These are phyloP conservation scores for Adansonia grandidieri DNA, from an alignment of 441 rosid species.

Conservation along the genomic window DNA sequence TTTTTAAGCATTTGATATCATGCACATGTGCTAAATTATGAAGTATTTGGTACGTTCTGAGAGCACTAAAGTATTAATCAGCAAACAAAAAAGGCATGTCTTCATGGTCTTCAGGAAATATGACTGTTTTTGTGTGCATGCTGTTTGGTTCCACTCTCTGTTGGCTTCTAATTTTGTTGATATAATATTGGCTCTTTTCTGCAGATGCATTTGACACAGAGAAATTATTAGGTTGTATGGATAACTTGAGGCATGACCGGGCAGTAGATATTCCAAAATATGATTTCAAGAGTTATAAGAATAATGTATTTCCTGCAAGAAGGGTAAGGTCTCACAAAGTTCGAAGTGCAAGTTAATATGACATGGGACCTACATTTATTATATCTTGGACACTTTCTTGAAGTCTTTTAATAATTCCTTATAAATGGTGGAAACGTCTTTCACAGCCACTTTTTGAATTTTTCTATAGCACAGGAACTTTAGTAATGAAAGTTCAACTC, in stretches of 20 bases:
- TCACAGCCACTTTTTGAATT: background rate
- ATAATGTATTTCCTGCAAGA: constrained; percentile 71
- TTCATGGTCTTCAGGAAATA: constrained; percentile 9
- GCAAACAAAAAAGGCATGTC: background rate
- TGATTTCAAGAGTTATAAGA: constrained; percentile 92
- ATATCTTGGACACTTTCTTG: background rate
- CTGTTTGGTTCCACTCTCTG: constrained; percentile 22
- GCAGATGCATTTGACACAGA: constrained; percentile 96
- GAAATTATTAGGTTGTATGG: constrained; percentile 72
- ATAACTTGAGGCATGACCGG: constrained; percentile 79
- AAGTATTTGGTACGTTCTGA: background rate
- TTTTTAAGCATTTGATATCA: background rate
- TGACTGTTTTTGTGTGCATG: constrained; percentile 18
- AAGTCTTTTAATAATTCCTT: background rate
- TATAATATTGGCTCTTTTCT: constrained; percentile 31
- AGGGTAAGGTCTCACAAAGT: constrained; percentile 56
- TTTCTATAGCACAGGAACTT: background rate
- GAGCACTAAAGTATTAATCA: background rate
- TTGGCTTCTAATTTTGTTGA: constrained; percentile 25
- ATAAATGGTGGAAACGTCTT: background rate
- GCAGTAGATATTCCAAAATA: constrained; percentile 96
- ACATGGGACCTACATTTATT: background rate
- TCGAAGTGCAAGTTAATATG: background rate
- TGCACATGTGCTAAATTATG: background rate
- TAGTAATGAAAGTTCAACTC: background rate